A percentile compares a stretch with the other conserved stretches of the same genome.
Evolutionary conservation across 495 filamentous ascomycete genomes (phyloP).

Genomic region (Penicillium turbatum): DNA sequence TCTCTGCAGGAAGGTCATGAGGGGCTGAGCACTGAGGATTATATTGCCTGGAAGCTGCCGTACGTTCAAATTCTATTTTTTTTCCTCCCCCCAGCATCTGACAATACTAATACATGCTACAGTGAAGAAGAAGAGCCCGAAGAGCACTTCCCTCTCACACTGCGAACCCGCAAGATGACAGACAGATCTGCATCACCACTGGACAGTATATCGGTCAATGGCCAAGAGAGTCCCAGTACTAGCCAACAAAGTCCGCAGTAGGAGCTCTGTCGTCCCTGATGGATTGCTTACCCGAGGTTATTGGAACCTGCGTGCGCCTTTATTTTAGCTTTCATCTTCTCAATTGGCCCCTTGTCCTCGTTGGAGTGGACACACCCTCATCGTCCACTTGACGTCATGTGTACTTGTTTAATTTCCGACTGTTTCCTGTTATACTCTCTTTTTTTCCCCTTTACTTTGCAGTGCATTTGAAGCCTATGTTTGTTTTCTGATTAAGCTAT

Average conservation of each 20-base stretch:
- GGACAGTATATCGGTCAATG: slow-evolving; percentile 41
- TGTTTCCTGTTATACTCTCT: background rate
- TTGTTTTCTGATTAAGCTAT: slow-evolving; percentile 4
- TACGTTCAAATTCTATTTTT: slow-evolving; percentile 52
- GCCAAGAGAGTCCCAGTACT: too few species aligned
- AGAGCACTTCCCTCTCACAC: slow-evolving; percentile 85
- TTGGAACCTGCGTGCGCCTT: background rate
- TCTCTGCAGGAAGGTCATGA: slow-evolving; percentile 92
- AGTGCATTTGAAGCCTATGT: slow-evolving; percentile 18
- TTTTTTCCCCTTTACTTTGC: background rate
- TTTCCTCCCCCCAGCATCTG: background rate
- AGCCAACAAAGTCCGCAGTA: slow-evolving; percentile 10
- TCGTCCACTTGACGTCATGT: slow-evolving; percentile 12
- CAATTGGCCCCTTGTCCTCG: background rate
- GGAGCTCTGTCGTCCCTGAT: background rate
- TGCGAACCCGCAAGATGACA: slow-evolving; percentile 46
- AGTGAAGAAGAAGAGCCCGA: slow-evolving; percentile 96
- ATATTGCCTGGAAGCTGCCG: slow-evolving; percentile 96
- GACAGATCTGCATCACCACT: slow-evolving; percentile 41
- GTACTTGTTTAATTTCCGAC: slow-evolving; percentile 1
- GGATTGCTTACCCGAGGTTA: background rate
- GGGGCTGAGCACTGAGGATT: slow-evolving; percentile 92
- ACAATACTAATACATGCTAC: background rate
- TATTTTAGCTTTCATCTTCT: background rate
- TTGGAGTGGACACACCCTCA: background rate